Evolutionary conservation across 371 early-diverging fungal species (phyloP), one percentile per base, ranked within the genome.

Genomic region (Capillidium rhysosporum): DNA sequence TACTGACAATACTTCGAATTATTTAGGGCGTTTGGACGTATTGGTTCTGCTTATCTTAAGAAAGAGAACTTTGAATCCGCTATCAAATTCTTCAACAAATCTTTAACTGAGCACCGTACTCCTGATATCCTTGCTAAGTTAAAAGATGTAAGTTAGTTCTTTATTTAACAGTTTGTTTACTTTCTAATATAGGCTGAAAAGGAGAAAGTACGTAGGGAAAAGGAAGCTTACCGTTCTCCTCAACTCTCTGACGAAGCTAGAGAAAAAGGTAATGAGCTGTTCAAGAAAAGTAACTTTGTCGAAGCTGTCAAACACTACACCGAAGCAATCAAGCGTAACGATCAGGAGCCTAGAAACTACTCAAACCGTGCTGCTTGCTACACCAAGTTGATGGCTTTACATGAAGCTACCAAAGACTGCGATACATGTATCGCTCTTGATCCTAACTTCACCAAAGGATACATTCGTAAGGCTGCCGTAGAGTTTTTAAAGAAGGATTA

Each of bases 361-460:
- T 87, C 89, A 24, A 98, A 98, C 80, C 86, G 98, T 63, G 89
- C 98, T 16, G 93, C 89, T 30, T 87, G 89, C 67, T 92, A 92
- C 70, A 80, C 80, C 54, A 98, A 98, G 73, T 68, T 98, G 56
- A 77, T 88, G 80, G 94, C 95, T 20, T 60, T 91, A 34, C 75
- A 87, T 40, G 96, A 96, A 66, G 98, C 93, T 21, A 70, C 89
- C 61, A 90, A 87, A 74, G 98, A 97, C 72, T 88, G 89, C 61
- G 84, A 94, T 34, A 76, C 71, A 52, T 90, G 92, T 58, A 76
- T 98, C 46, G 65, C 72, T 43, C 63, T 95, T 21, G 95, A 98
- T 62, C 80, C 84, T 40, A 75, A 72, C 30, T 98, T 92, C 62
- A 65, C 84, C 56, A 93, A 95, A 75, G 96, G 89, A 39, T 95